Evolutionary conservation across 345 rosid genomes (phyloP), one percentile per base, ranked within the genome.

Genomic region (Hibiscus mutabilis): DNA sequence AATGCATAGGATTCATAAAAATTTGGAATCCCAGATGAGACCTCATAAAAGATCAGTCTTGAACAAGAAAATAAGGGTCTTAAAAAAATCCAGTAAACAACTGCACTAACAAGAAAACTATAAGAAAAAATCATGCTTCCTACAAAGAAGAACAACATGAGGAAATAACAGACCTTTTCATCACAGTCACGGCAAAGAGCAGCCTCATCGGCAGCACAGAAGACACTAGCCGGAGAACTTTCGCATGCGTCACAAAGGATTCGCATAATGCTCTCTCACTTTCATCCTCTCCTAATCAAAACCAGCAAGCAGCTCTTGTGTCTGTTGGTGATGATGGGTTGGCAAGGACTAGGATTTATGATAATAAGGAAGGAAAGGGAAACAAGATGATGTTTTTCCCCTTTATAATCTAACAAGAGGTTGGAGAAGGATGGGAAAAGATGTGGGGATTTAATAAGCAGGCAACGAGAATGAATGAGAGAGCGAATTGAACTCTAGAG

Each of bases 161-260:
- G 58, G 7, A 33, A 46, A 42, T 35, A 46, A 9, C 12, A 12
- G 21, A 19, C 59, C 27, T 55, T 55, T 55, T 55, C 59, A 55
- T 55, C 59, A 70, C 97, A 93, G 75, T 89, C 78, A 77, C 69
- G 81, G 76, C 96, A 93, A 40, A 93, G 94, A n/a, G 97, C 90
- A 11, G 97, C 96, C 83, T 91, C 96, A 72, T 91, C 92, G 44
- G 92, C 96, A 33, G 97, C 97, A 64, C 98, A 93, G 82, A 91
- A 93, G 52, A 89, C 81, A 63, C 80, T 70, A 9, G 98, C 98
- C 52, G 91, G 69, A 91, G 84, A 24, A 53, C 58, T 19, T 21
- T 55, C 59, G 19, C 59, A 55, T 8, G 59, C 59, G 13, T 55
- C 59, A 18, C 59, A 55, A 55, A 55, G 59, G 59, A 55, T 55